Base-by-base conservation (phyloP, 768 basidiomycete genomes). In the Russula olivacea region DNA sequence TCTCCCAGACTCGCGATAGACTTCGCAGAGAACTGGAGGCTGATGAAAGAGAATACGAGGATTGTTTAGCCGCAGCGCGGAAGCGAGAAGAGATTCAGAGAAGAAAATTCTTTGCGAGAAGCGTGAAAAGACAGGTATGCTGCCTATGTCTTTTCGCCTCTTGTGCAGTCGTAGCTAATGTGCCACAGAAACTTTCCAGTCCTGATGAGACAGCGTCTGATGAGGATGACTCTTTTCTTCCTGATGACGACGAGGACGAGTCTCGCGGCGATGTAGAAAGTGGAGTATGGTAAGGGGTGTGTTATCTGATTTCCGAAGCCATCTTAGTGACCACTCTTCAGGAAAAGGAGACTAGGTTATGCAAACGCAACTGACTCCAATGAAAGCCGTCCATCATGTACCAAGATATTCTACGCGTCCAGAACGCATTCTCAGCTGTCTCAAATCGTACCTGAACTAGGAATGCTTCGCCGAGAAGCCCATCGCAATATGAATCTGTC, bases 381-480 rank as follows among this genome's bases (percentile, higher is more conserved):
- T 21, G 67, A 70, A 50, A 86, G 86, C 64, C 77, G 86, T 61
- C 79, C 80, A 17, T 79, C 80, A 4, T 89, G 88, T 70, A 88
- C 84, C 41, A 90, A 93, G 78, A 87, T 98, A 64, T 97, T 85
- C 73, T 97, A 95, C 70, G 90, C 95, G 0, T 98, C 97, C 0
- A 81, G 96, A 36, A 99, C 96, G 0, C 96, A 99, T 74, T 95
- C 95, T 1, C 96, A 99, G 70, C 82, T 99, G 4, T 80, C 93
- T 2, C 96, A 99, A 72, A 80, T 98, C 4, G 79, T 94, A 19
- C 87, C 89, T 4, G 97, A 99, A 71, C 78, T 98, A 11, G 80
- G 77, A 45, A 88, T 84, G 68, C 81, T 96, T n/a, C 79, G 79
- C 65, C 72, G 94, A 71, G 64, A 65, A 41, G 19, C 45, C 11